Base-by-base conservation (phyloP, 1,139 yeast species). In the Kluyveromyces marxianus region DNA sequence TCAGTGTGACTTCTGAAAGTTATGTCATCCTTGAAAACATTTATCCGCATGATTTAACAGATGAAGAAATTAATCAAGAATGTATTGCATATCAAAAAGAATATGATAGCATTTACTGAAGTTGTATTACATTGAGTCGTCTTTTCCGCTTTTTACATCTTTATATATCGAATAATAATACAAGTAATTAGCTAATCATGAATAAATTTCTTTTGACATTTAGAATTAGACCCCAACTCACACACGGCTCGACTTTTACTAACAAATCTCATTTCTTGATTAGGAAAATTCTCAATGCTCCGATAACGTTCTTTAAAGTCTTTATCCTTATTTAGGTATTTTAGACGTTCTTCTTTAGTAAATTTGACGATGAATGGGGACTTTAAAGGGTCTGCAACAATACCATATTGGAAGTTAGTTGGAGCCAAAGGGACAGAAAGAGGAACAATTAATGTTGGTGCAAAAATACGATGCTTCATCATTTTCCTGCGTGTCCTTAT, bases 311-410 rank as follows among this genome's bases (percentile, higher is more conserved):
- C 39, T 6, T 51, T 51, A 7, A 39, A 46, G 4, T 42, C 35
- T 25, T 39, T 37, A 27, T 49, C 43, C 36, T 46, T 37, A 10
- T 47, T 44, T 26, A 50, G 51, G 59, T 60, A 56, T 5, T 25
- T n/a, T 8, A 41, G 44, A 39, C 53, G 53, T 42, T 62, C 66
- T 5, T 46, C 44, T 24, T 37, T 39, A 1, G 59, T 44, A 5
- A 53, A 41, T 48, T 49, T 51, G 10, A 60, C 51, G 2, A 62
- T 48, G 44, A 56, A 60, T 3, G 66, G 61, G 3, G 49, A 48
- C 39, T 51, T 50, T 21, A 61, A 42, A 4, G 66, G 66, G 40
- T 62, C 64, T 4, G 62, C 60, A 8, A 62, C 48, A 4, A 62
- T 56, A 3, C 60, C 62, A 44, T 41, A 58, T 25, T 39, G 52